Conservation (phyloP, 805 yeast species). For the Brettanomyces bruxellensis region DNA sequence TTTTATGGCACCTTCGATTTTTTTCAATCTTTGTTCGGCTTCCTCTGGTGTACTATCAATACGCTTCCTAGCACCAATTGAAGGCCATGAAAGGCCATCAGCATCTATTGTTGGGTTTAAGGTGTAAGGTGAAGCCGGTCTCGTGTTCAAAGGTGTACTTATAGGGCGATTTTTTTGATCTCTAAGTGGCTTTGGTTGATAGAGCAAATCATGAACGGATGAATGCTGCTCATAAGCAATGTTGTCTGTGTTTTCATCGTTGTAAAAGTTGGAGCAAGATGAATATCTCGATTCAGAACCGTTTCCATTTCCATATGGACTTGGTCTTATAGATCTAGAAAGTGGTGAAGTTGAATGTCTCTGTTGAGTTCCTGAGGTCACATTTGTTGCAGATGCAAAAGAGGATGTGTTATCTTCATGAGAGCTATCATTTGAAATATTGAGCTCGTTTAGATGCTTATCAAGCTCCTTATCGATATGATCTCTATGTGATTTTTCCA, state of each 20-base stretch:
- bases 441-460: slow-evolving; percentile 6
- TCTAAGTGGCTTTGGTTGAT: slow-evolving; percentile 21
- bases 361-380: not conserved
- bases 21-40: slow-evolving; percentile 51
- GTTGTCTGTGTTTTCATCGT: slow-evolving; percentile 1
- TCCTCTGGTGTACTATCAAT: slow-evolving; percentile 63
- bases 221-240: slow-evolving; percentile 1
- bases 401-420: not conserved
- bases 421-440: not conserved
- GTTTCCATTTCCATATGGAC: slow-evolving; percentile 1
- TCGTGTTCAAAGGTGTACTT: slow-evolving; percentile 57
- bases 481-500: slow-evolving; percentile 8
- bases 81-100: slow-evolving; percentile 94
- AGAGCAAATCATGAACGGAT: slow-evolving; percentile 5
- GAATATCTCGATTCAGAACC: not conserved
- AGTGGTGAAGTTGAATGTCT: slow-evolving; percentile 16
- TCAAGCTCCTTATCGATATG: slow-evolving; percentile 16
- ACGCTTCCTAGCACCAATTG: slow-evolving; percentile 71
- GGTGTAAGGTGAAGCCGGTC: slow-evolving; percentile 79
- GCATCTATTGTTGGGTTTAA: slow-evolving; percentile 78
- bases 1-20: slow-evolving; percentile 81
- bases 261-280: not conserved
- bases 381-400: not conserved
- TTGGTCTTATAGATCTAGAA: slow-evolving; percentile 13
- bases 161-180: slow-evolving; percentile 27